phyloP scores from a whole-genome alignment of 257 asterid genomes.

The Jasminum sambac region DNA sequence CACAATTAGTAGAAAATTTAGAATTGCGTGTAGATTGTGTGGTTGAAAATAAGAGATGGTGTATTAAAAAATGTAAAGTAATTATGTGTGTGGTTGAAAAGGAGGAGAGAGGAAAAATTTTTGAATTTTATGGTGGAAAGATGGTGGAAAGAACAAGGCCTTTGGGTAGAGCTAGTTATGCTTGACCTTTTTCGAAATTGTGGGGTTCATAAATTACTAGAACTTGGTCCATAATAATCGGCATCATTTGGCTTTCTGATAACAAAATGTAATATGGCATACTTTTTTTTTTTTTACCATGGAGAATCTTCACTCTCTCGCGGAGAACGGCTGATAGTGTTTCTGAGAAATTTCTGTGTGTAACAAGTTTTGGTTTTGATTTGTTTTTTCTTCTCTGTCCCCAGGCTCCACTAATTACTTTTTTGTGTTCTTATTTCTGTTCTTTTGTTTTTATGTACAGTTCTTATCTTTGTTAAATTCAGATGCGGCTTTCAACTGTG shows the following conservation, averaged over 20 bases:
- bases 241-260: background rate
- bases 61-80: no score
- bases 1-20: no score
- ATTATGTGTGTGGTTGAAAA: no score
- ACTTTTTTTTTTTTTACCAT: background rate
- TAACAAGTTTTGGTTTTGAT: background rate
- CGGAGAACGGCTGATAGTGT: background rate
- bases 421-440: slow-evolving; percentile 16
- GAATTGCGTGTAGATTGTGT: no score
- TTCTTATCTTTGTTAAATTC: slow-evolving; percentile 73
- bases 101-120: no score
- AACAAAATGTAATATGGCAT: background rate
- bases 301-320: background rate
- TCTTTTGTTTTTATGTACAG: slow-evolving; percentile 42
- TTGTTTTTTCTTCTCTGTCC: background rate
- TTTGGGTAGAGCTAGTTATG: background rate
- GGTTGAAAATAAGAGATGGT: no score
- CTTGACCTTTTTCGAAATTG: background rate
- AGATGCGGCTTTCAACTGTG: slow-evolving; percentile 82
- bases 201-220: background rate
- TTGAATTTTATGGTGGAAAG: no score
- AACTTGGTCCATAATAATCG: background rate
- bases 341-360: background rate
- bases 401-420: background rate
- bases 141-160: no score